Evolutionary conservation across 1,284 basidiomycete species (phyloP).

Genomic region (Leccinum griseonigrum): DNA sequence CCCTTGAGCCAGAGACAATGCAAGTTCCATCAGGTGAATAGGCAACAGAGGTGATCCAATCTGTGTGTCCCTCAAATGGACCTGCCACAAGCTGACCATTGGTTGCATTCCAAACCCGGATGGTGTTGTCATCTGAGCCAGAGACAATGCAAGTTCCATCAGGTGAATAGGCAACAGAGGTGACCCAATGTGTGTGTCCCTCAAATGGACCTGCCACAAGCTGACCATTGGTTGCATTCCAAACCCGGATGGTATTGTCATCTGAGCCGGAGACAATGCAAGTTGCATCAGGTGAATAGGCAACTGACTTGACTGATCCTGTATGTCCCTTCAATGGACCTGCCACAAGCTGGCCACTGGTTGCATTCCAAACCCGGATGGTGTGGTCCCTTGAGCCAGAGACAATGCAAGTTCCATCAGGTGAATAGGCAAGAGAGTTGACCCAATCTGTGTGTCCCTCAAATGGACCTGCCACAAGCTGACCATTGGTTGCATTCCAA

Average conservation of each 20-base stretch:
- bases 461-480: not conserved
- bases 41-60: fast-evolving
- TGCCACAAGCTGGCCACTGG: not conserved
- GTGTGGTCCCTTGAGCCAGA: not conserved
- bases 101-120: not conserved
- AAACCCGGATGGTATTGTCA: not conserved
- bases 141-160: not conserved
- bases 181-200: not conserved
- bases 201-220: not conserved
- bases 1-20: not conserved
- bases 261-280: not conserved
- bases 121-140: not conserved
- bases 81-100: not conserved
- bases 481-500: not conserved
- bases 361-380: not conserved
- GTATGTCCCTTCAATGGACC: not conserved
- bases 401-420: not conserved
- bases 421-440: not conserved
- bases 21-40: not conserved
- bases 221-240: not conserved
- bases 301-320: not conserved
- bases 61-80: not conserved
- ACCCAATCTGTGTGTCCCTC: not conserved
- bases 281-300: not conserved
- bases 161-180: not conserved